Evolutionary conservation across 768 basidiomycete genomes (phyloP).

Genomic region (Tylopilus plumbeoviolaceoides): DNA sequence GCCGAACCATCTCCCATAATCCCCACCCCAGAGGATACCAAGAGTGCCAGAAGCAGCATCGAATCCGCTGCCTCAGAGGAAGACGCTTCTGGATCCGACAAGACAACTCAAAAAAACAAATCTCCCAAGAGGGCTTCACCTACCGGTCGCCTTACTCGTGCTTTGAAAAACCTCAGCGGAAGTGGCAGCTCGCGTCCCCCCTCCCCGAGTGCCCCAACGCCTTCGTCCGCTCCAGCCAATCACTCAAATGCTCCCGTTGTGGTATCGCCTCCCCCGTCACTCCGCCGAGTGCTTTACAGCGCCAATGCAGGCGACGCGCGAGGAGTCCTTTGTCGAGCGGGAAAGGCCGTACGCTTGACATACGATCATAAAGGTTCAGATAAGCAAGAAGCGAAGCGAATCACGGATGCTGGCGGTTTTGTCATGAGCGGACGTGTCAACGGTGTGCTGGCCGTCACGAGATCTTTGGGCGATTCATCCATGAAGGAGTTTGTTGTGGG

Average conservation of each 20-base stretch:
- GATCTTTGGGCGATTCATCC: slow-evolving; percentile 92
- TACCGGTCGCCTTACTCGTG: slow-evolving; percentile 51
- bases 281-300: slow-evolving; percentile 82
- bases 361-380: slow-evolving; percentile 99
- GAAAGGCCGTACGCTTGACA: slow-evolving; percentile 87
- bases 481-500: slow-evolving; percentile 99
- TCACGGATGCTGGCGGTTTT: slow-evolving; percentile 96
- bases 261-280: slow-evolving; percentile 42
- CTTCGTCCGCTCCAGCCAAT: slow-evolving; percentile 24
- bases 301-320: slow-evolving; percentile 98
- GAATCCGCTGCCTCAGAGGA: slow-evolving; percentile 40
- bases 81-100: slow-evolving; percentile 29
- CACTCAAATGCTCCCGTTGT: slow-evolving; percentile 27
- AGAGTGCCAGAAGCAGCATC: slow-evolving; percentile 33
- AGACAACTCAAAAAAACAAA: slow-evolving; percentile 38
- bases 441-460: slow-evolving; percentile 93
- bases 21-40: slow-evolving; percentile 31
- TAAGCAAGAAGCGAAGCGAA: slow-evolving; percentile 95
- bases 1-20: slow-evolving; percentile 26
- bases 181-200: slow-evolving; percentile 18
- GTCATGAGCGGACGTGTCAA: slow-evolving; percentile 99
- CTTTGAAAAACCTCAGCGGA: slow-evolving; percentile 48
- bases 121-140: slow-evolving; percentile 38
- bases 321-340: slow-evolving; percentile 87
- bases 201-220: slow-evolving; percentile 6